These are phyloP conservation scores for Buxus sempervirens DNA, from an alignment of 164 flowering plant genomes.

Conservation along the genomic window DNA sequence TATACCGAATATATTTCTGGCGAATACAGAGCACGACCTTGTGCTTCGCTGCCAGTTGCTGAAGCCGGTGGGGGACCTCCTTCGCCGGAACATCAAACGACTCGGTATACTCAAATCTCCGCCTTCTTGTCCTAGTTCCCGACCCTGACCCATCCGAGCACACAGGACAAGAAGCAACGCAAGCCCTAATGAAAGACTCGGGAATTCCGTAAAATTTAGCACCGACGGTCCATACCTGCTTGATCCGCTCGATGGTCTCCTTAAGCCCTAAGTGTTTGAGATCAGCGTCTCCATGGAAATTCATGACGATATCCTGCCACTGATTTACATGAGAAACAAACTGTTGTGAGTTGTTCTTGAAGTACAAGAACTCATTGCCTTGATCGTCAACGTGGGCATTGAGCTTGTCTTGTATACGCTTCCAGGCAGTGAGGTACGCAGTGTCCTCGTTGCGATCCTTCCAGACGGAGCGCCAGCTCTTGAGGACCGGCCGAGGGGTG, in stretches of 20 bases:
- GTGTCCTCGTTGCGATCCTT: slow-evolving; percentile 86
- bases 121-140: slow-evolving; percentile 41
- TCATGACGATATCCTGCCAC: slow-evolving; percentile 76
- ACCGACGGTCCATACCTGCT: slow-evolving; percentile 83
- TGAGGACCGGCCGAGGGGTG: slow-evolving; percentile 55
- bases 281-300: slow-evolving; percentile 54
- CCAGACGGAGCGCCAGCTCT: slow-evolving; percentile 80
- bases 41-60: slow-evolving; percentile 71
- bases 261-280: slow-evolving; percentile 61
- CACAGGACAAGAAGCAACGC: slow-evolving; percentile 53
- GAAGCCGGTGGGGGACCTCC: slow-evolving; percentile 60
- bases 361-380: slow-evolving; percentile 50
- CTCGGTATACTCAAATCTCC: slow-evolving; percentile 80
- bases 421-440: slow-evolving; percentile 76
- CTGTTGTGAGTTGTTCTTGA: slow-evolving; percentile 64
- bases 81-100: slow-evolving; percentile 80
- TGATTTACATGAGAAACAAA: slow-evolving; percentile 62
- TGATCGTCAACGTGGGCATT: slow-evolving; percentile 30
- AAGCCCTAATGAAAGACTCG: slow-evolving; percentile 69
- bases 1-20: slow-evolving; percentile 79
- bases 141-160: slow-evolving; percentile 40
- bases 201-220: slow-evolving; percentile 85
- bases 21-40: slow-evolving; percentile 82
- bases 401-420: slow-evolving; percentile 81
- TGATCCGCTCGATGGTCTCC: slow-evolving; percentile 71